Evolutionary conservation across 768 basidiomycete genomes (phyloP), one percentile per base, ranked within the genome.

Genomic region (Lactifluus volemus): DNA sequence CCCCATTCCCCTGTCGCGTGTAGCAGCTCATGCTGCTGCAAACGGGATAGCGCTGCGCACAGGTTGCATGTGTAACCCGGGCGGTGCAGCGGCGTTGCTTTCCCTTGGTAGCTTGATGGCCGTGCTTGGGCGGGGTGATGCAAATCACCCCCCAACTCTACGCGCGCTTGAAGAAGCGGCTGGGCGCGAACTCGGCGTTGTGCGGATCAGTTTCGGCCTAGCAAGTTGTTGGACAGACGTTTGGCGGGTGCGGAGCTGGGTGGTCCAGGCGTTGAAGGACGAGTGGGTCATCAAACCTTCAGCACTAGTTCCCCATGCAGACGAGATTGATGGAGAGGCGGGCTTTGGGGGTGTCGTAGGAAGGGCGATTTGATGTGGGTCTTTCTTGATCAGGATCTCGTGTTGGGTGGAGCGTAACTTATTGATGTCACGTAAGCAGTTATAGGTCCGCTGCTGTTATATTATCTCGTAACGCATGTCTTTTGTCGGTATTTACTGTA

Each of bases 1-100:
- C 15, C 63, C 45, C 5, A 9, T 66, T 34, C 84, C 38, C 78
- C 82, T 34, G 70, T 89, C 38, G 79, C 85, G 10, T 71, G 53
- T 63, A 15, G 58, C 61, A 17, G 78, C 84, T 0, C 88, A 89
- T 14, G 78, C 84, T 17, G 75, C 72, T 55, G 77, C 80, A 64
- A 81, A 78, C 53, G 58, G 59, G 38, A 84, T 92, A 59, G 90
- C 89, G 17, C 73, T 92, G 36, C 84, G 90, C 47, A 89, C 89
- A 3, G 90, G 90, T 0, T 93, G 90, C 70, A 85, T 92, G 82
- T 93, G 91, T 69, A 93, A 92, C 65, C 88, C 90, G 15, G 91
- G 91, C 10, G 90, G 84, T 17, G 87, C 89, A 0, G 83, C 88
- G 1, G 81, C 86, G 5, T 73, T 92, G 15, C 77, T 91, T 5